A percentile compares a stretch with the other conserved stretches of the same genome.
These are phyloP conservation scores for Neocatenulostroma microsporum DNA, from an alignment of 2,329 filamentous ascomycete species.

Conservation along the genomic window DNA sequence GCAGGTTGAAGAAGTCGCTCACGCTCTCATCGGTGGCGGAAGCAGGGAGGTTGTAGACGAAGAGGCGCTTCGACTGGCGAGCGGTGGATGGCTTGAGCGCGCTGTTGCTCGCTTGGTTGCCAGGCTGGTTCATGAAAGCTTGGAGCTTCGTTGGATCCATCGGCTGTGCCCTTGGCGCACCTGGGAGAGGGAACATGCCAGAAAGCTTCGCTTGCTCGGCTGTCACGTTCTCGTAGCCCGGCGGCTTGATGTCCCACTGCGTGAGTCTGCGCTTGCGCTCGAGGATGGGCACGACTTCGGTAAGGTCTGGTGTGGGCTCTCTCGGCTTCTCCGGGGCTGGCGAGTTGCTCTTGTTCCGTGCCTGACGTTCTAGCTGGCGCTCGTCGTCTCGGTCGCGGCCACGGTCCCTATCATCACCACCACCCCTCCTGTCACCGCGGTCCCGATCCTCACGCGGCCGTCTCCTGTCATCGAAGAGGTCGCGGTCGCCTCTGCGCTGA, in stretches of 20 bases:
- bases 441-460: conserved; percentile 41
- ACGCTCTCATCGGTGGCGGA: conserved; percentile 68
- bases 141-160: conserved; percentile 93
- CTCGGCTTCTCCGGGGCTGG: conserved; percentile 80
- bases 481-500: conserved; percentile 41
- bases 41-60: conserved; percentile 73
- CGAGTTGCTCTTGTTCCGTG: conserved; percentile 61
- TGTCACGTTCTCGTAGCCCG: conserved; percentile 95
- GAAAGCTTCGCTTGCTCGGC: conserved; percentile 98
- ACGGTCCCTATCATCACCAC: too few relatives aligned
- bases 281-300: conserved; percentile 70
- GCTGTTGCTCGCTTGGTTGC: conserved; percentile 61
- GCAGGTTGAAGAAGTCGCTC: conserved; percentile 84
- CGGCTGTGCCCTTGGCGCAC: conserved; percentile 85
- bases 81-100: conserved; percentile 87
- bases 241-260: conserved; percentile 99
- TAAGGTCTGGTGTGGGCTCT: conserved; percentile 92
- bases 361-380: conserved; percentile 27
- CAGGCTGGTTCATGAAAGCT: conserved; percentile 88
- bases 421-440: conserved; percentile 9
- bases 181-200: conserved; percentile 95
- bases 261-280: conserved; percentile 87
- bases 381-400: conserved; percentile 30
- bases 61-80: conserved; percentile 84
- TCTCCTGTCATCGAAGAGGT: conserved; percentile 23